These are phyloP conservation scores for Suillus subluteus DNA, from an alignment of 768 basidiomycete genomes.

Conservation along the genomic window DNA sequence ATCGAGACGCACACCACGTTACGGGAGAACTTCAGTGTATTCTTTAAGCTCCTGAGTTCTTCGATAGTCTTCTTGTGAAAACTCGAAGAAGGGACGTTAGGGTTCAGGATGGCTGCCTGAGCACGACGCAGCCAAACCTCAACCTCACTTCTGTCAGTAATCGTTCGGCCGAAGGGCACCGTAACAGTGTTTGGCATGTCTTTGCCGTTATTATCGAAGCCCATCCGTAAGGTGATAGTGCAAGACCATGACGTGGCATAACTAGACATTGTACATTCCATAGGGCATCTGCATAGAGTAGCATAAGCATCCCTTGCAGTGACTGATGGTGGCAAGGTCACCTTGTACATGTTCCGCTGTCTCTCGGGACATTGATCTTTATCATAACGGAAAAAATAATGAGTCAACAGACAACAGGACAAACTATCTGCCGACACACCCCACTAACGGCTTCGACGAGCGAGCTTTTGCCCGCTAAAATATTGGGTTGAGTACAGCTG, in stretches of 20 bases:
- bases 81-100: constrained; percentile 32
- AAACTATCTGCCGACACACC: constrained; percentile 29
- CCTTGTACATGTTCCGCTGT: constrained; percentile 49
- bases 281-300: constrained; percentile 32
- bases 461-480: constrained; percentile 35
- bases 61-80: constrained; percentile 24
- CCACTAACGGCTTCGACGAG: constrained; percentile 55
- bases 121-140: constrained; percentile 61
- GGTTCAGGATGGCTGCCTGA: constrained; percentile 59
- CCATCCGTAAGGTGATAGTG: constrained; percentile 46
- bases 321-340: not conserved
- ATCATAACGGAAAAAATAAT: not conserved
- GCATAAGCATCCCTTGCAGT: not conserved
- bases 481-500: constrained; percentile 27
- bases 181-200: constrained; percentile 27
- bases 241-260: constrained; percentile 36
- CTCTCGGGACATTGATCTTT: constrained; percentile 47
- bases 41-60: constrained; percentile 16
- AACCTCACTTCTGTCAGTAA: constrained; percentile 46
- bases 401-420: not conserved
- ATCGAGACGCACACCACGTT: constrained; percentile 47
- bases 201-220: constrained; percentile 37
- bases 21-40: constrained; percentile 37
- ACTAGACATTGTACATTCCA: constrained; percentile 39
- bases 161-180: constrained; percentile 43